phyloP scores from a whole-genome alignment of 306 rosid genomes.

The Ochetophila trinervis region DNA sequence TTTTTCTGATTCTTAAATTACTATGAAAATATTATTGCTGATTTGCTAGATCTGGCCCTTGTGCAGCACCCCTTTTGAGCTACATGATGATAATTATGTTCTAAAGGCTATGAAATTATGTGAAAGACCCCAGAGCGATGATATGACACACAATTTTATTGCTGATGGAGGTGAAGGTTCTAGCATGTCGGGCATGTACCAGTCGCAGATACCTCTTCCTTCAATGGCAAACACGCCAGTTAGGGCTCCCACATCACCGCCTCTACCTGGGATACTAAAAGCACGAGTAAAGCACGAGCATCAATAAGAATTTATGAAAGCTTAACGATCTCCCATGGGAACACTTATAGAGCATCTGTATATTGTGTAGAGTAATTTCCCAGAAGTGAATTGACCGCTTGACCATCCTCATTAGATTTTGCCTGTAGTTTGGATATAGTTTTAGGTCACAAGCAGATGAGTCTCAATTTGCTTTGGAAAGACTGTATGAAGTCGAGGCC shows the following conservation, averaged over 20 bases:
- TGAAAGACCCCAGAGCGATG: conserved; percentile 55
- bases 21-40: not conserved
- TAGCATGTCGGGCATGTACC: conserved; percentile 62
- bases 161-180: conserved; percentile 74
- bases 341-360: conserved; percentile 44
- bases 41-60: not conserved
- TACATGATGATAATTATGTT: conserved; percentile 91
- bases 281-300: conserved; percentile 92
- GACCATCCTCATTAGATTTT: conserved; percentile 27
- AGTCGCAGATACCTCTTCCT: conserved; percentile 44
- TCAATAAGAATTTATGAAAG: conserved; percentile 24
- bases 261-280: conserved; percentile 92
- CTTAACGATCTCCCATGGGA: conserved; percentile 26
- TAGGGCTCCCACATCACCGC: conserved; percentile 82
- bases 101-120: conserved; percentile 86
- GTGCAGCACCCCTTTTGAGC: conserved; percentile 94
- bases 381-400: conserved; percentile 25
- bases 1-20: not conserved
- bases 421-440: conserved; percentile 29
- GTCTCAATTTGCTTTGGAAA: conserved; percentile 26
- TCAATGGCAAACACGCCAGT: conserved; percentile 42
- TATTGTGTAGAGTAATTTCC: conserved; percentile 56
- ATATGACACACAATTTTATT: conserved; percentile 37
- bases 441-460: conserved; percentile 41
- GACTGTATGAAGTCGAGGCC: conserved; percentile 18